Evolutionary conservation across 441 rosid genomes (phyloP).

Genomic region (Sinapis alba): DNA sequence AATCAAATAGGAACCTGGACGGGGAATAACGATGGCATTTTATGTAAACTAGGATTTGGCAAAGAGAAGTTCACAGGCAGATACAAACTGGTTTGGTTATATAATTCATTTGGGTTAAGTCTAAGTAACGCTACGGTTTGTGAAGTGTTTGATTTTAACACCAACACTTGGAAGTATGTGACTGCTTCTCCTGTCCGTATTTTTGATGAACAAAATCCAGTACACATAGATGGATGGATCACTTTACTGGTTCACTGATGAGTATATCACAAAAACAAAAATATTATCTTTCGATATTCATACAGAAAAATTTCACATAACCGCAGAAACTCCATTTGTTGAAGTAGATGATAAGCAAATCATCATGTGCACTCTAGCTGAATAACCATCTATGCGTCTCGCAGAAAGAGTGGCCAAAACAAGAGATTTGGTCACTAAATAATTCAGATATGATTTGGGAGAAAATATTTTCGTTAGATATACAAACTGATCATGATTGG

Average conservation of each 20-base stretch:
- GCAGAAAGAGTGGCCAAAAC: conserved; percentile 5
- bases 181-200: not conserved
- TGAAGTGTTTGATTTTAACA: not conserved
- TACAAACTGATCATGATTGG: not conserved
- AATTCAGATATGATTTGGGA: not conserved
- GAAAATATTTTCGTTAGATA: conserved; percentile 1
- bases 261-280: not conserved
- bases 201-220: not conserved
- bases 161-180: conserved; percentile 1
- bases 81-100: not conserved
- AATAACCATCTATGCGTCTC: not conserved
- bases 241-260: conserved; percentile 1
- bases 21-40: no score
- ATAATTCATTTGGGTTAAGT: not conserved
- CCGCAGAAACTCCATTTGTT: not conserved
- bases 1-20: not conserved
- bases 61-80: no score
- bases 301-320: not conserved
- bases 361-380: not conserved
- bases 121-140: not conserved
- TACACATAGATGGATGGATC: not conserved
- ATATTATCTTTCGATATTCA: not conserved
- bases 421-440: not conserved
- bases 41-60: no score
- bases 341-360: not conserved